Percentiles rank a stretch among this genome's conserved stretches.
These are phyloP conservation scores for Syncephalastrum contaminatum DNA, from an alignment of 371 early-diverging fungal genomes.

Conservation along the genomic window DNA sequence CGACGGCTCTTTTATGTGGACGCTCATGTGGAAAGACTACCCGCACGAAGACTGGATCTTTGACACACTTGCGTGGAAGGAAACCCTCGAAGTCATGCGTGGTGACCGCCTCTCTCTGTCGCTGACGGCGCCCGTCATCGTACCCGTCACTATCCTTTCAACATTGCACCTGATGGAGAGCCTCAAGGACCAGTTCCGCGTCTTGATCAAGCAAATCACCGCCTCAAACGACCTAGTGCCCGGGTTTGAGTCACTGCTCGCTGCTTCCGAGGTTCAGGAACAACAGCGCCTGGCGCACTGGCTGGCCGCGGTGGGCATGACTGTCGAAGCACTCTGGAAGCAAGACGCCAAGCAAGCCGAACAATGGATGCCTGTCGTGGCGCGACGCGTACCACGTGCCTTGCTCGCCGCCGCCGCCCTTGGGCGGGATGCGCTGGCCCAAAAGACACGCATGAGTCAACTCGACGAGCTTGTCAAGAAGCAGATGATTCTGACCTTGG, in stretches of 20 bases:
- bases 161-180: slow-evolving; percentile 30
- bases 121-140: slow-evolving; percentile 30
- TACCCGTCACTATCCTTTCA: slow-evolving; percentile 36
- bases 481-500: slow-evolving; percentile 25
- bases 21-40: slow-evolving; percentile 25
- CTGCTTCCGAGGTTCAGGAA: slow-evolving; percentile 13
- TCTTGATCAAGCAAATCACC: slow-evolving; percentile 12
- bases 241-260: slow-evolving; percentile 7
- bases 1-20: slow-evolving; percentile 21
- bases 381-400: slow-evolving; percentile 29
- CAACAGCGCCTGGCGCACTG: slow-evolving; percentile 25
- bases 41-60: slow-evolving; percentile 22
- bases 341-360: slow-evolving; percentile 18
- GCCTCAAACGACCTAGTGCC: neutral
- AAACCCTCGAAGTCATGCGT: slow-evolving; percentile 25
- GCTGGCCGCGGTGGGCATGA: slow-evolving; percentile 12
- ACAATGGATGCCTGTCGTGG: slow-evolving; percentile 14
- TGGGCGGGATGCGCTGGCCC: slow-evolving; percentile 7
- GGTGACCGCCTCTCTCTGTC: slow-evolving; percentile 24
- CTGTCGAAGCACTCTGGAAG: slow-evolving; percentile 7
- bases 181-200: slow-evolving; percentile 25
- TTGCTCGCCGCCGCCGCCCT: slow-evolving; percentile 8
- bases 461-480: slow-evolving; percentile 28
- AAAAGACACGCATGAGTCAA: slow-evolving; percentile 18
- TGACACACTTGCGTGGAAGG: slow-evolving; percentile 30